Evolutionary conservation across 2,329 filamentous ascomycete genomes (phyloP), one percentile per base, ranked within the genome.

Genomic region (Fusarium hainanense): DNA sequence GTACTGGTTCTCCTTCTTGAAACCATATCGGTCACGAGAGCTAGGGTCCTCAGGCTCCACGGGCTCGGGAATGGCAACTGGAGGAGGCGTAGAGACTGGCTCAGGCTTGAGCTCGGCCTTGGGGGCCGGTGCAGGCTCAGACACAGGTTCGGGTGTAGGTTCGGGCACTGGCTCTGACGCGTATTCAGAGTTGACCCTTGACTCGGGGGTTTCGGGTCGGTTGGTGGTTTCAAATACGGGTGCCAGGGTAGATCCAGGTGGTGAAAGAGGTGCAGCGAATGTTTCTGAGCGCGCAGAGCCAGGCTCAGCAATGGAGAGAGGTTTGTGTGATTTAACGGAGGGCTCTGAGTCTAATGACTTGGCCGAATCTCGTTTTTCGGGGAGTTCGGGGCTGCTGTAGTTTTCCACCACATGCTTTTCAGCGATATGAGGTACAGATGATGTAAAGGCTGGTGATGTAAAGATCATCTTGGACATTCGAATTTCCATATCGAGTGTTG

Each of bases 1-100:
- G 75, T 97, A 90, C 70, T 94, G 90, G 42, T 90, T 95, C 40
- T 89, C 87, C 78, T 98, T 98, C 71, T 93, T 93, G 82, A 98
- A 98, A 6, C 95, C 95, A 75, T 98, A 97, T 18, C 93, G 88
- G 78, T 98, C 94, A 56, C 94, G 89, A 20, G 79, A 77, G 16
- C 79, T 79, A 7, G 85, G 83, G 25, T 87, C 85, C 62, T 88
- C 83, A 6, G 82, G 78, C 16, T 83, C 80, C 2, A 69, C 66
- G 7, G 78, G 78, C 30, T 77, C 70, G 28, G 76, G 54, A 16
- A 61, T 43, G 20, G 76, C 40, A 66, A 77, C 59, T 61, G 77
- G 58, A 63, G 75, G 66, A 66, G 75, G 66, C 55, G 70, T 34
- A 41, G 63, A 52, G 40, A 54, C 60, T 41, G 67, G 66, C 21